Conservation (phyloP, 169 alveolate species). For the Perkinsus marinus region DNA sequence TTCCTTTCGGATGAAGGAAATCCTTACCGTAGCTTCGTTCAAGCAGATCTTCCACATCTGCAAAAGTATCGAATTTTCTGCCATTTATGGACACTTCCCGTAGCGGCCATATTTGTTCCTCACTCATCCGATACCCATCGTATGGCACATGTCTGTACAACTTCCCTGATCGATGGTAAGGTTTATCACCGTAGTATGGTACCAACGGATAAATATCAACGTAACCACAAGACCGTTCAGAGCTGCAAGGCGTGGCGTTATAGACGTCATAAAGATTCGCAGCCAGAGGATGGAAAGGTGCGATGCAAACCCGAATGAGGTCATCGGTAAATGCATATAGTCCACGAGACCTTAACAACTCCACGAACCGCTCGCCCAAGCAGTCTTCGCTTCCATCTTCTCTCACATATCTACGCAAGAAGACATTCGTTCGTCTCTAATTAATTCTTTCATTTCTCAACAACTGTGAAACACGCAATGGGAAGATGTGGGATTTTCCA, state of each 20-base stretch:
- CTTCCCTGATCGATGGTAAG: not conserved
- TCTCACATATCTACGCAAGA: not conserved
- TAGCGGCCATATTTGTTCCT: not conserved
- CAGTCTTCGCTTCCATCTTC: too few species aligned
- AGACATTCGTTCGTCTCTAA: not conserved
- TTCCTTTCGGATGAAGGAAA: not conserved
- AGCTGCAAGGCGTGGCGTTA: not conserved
- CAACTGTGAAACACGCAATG: not conserved
- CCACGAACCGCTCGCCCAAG: too few species aligned
- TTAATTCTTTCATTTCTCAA: not conserved
- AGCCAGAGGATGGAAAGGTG: not conserved
- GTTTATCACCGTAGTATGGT: not conserved
- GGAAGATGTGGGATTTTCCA: too few species aligned
- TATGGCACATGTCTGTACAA: not conserved
- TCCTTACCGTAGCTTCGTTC: not conserved
- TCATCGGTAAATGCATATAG: not conserved
- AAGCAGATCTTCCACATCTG: not conserved
- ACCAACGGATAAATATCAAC: not conserved
- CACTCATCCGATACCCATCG: too few species aligned
- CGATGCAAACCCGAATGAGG: not conserved
- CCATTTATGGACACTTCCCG: not conserved
- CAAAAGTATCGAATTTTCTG: not conserved
- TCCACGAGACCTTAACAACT: too few species aligned
- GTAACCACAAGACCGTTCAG: not conserved
- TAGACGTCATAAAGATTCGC: not conserved